Percentiles rank a stretch among this genome's conserved stretches.
phyloP scores from a whole-genome alignment of 306 rosid species.

The Quercus variabilis region DNA sequence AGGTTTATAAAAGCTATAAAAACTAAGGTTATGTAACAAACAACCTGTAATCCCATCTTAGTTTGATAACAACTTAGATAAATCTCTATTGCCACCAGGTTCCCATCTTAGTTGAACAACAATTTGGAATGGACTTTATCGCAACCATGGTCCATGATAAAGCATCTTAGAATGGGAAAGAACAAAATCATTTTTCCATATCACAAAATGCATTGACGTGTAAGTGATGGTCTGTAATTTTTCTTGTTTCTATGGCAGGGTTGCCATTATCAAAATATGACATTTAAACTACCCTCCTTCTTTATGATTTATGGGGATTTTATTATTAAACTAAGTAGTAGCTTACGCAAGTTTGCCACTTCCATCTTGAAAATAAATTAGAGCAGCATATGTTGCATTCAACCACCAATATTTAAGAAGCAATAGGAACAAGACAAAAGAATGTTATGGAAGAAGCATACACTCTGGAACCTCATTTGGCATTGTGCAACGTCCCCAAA shows the following conservation, averaged over 20 bases:
- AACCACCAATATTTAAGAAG: conserved; percentile 11
- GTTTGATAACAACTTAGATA: neutral
- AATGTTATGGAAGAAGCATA: conserved; percentile 33
- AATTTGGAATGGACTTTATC: neutral
- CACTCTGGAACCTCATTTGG: conserved; percentile 49
- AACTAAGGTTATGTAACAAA: neutral
- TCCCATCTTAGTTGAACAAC: neutral
- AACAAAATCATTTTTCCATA: neutral
- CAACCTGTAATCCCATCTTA: neutral
- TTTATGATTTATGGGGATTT: neutral
- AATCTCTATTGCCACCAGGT: neutral
- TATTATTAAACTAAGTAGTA: neutral
- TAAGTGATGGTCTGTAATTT: neutral
- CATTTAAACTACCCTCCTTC: neutral
- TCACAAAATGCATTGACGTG: neutral
- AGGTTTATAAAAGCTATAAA: neutral
- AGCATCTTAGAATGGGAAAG: neutral
- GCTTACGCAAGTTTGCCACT: neutral
- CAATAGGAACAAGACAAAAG: conserved; percentile 9
- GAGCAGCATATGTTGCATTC: conserved; percentile 10
- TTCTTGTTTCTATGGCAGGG: neutral
- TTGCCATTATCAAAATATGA: neutral
- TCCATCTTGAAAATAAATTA: neutral
- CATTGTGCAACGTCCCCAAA: no score
- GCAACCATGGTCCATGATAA: neutral